phyloP scores from a whole-genome alignment of 2,329 filamentous ascomycete genomes.

The Trichoderma brevicompactum region DNA sequence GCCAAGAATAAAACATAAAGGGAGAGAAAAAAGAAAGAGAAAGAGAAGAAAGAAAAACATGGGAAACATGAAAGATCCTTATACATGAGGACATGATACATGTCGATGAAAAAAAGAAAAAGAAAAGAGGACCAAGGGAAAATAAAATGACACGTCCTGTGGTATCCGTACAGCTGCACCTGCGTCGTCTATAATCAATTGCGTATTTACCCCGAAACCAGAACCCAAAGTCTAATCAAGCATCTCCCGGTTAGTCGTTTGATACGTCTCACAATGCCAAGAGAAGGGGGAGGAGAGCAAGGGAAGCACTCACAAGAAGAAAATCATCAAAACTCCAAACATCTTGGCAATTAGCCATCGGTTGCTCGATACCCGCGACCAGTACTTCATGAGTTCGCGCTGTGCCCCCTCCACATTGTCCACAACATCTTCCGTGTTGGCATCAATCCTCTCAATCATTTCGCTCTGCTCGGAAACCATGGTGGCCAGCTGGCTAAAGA shows the following conservation, averaged over 20 bases:
- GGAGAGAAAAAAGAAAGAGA: background rate
- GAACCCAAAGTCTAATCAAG: slow-evolving; percentile 44
- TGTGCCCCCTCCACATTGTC: slow-evolving; percentile 98
- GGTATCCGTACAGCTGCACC: slow-evolving; percentile 21
- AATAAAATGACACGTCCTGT: slow-evolving; percentile 3
- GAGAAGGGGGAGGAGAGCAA: too few relatives aligned
- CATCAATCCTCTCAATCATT: slow-evolving; percentile 96
- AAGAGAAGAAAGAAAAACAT: background rate
- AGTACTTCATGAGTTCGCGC: slow-evolving; percentile 94
- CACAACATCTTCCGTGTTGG: slow-evolving; percentile 96
- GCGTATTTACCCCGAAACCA: slow-evolving; percentile 44
- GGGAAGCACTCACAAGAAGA: slow-evolving; percentile 64
- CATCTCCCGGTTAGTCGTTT: slow-evolving; percentile 27
- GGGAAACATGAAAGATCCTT: slow-evolving; percentile 15
- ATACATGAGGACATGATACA: slow-evolving; percentile 19
- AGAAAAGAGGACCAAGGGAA: background rate
- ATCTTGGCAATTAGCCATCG: slow-evolving; percentile 89
- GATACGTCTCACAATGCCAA: background rate
- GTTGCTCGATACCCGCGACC: slow-evolving; percentile 91
- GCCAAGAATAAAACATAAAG: background rate
- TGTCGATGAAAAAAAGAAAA: background rate
- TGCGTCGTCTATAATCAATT: slow-evolving; percentile 18
- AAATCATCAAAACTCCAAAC: slow-evolving; percentile 87
- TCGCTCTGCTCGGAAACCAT: slow-evolving; percentile 98
- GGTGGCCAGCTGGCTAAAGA: slow-evolving; percentile 90